Base-by-base conservation (phyloP, 768 basidiomycete species). In the Suillus occidentalis region DNA sequence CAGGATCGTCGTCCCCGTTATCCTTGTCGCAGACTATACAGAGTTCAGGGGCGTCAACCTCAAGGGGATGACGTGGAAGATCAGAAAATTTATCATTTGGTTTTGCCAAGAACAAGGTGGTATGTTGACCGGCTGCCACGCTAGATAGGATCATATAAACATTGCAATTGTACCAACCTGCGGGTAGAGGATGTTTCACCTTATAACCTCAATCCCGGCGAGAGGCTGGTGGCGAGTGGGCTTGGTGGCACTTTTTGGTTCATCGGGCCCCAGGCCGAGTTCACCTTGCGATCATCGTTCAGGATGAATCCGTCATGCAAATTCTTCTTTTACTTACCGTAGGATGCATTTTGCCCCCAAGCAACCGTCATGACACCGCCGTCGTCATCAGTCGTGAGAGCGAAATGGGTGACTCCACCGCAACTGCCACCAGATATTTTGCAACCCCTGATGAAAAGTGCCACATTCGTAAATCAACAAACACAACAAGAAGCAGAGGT, bases 371-470 rank as follows among this genome's bases (percentile, higher is more conserved):
- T 94, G 0, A 87, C 78, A n/a, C 79, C 75, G 39, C 80, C 87
- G 47, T 92, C 90, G 18, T 92, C 89, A 58, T 95, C 93, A 3
- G 87, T 83, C 0, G 90, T 85, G 36, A 91, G 80, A 7, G 89
- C 82, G 82, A 92, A 97, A 72, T 97, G 92, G 0, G 95, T 95
- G 18, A 95, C 93, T 20, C 95, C 95, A 39, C 97, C 97, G 50
- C 88, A 90, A 20, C 83, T 79, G 2, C 88, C 88, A 8, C 84
- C 79, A 25, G 78, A 77, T 36, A 92, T 86, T 72, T 93, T 93
- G 80, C 92, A 97, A 4, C 86, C 89, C 89, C 89, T 93, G 68
- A 34, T 66, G 5, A 47, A 53, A 58, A 49, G 13, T 63, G 65
- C 34, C 28, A 63, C 66, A 43, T 57, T 60, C 60, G 25, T 42